Evolutionary conservation across 306 rosid species (phyloP), one percentile per base, ranked within the genome.

Genomic region (Malus sylvestris): DNA sequence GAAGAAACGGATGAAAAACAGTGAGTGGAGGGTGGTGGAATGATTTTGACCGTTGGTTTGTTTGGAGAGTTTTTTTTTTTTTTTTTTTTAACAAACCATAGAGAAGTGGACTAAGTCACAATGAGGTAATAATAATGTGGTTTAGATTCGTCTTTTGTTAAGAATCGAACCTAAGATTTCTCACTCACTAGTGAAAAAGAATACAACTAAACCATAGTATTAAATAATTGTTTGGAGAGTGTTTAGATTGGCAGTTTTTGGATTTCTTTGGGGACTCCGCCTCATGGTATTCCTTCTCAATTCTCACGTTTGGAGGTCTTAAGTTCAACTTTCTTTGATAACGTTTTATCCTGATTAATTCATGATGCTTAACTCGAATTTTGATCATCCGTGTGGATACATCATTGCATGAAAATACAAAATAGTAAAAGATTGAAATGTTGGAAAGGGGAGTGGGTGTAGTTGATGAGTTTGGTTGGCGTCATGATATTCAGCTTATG

Each of bases 101-200:
- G 9, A 6, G 2, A 0, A 38, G 10, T 38, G 2, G 42, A 38
- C 9, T 7, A 38, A 38, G 2, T 7, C 10, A 7, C 8, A 38
- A 38, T 38, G 10, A 7, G 0, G 7, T 7, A 2, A 2, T 38
- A 38, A 38, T 7, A 0, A 38, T 38, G 2, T 7, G 2, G 2
- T 38, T 38, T 38, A 38, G 0, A 38, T 38, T 38, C 0, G 0
- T 0, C 2, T 6, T 38, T 38, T 38, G 2, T 6, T 0, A 38
- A 38, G 2, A 38, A 38, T 38, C 2, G 9, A 38, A 38, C 9
- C 0, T 38, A 38, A 6, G 9, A 38, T 1, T 2, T 35, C 40
- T 35, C 40, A 6, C 0, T 35, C 6, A 6, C 2, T 38, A 38
- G 10, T 38, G 0, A 38, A 38, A 2, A 38, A 0, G 2, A 38